These are phyloP conservation scores for Candida krabiensis DNA, from an alignment of 805 yeast genomes.

Conservation along the genomic window DNA sequence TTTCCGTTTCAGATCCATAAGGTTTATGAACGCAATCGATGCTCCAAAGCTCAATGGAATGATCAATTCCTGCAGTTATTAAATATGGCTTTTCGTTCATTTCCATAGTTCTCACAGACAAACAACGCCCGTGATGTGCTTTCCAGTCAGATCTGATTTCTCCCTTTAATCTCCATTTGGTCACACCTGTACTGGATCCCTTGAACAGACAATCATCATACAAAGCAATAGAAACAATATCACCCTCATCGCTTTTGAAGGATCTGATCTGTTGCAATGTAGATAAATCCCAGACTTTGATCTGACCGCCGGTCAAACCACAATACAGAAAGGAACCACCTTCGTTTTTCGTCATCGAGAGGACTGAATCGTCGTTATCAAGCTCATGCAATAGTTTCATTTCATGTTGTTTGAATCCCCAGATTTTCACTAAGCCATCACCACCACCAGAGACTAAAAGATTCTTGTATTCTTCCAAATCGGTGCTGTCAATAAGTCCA, in stretches of 20 bases:
- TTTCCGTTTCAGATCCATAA: conserved; percentile 2
- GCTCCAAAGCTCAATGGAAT: conserved; percentile 74
- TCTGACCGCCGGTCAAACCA: conserved; percentile 71
- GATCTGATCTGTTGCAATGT: conserved; percentile 67
- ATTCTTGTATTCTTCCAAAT: conserved; percentile 32
- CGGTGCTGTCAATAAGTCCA: conserved; percentile 23
- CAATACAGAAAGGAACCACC: conserved; percentile 74
- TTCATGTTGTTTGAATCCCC: conserved; percentile 49
- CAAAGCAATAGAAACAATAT: conserved; percentile 61
- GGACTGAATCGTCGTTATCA: conserved; percentile 66
- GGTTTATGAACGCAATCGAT: conserved; percentile 30
- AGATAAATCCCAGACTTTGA: conserved; percentile 85
- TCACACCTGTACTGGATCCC: conserved; percentile 53
- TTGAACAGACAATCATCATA: conserved; percentile 59
- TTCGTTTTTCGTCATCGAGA: conserved; percentile 63
- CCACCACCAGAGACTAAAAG: conserved; percentile 77
- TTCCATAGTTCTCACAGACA: conserved; percentile 54
- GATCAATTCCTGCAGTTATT: conserved; percentile 69
- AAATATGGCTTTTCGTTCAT: conserved; percentile 43
- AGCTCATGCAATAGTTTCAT: conserved; percentile 37
- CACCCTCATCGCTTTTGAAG: conserved; percentile 42
- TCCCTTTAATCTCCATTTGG: conserved; percentile 51
- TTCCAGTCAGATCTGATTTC: conserved; percentile 47
- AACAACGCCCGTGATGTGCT: conserved; percentile 55
- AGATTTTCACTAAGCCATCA: conserved; percentile 81